phyloP scores from a whole-genome alignment of 2,329 filamentous ascomycete genomes.

The Lachnellula hyalina region DNA sequence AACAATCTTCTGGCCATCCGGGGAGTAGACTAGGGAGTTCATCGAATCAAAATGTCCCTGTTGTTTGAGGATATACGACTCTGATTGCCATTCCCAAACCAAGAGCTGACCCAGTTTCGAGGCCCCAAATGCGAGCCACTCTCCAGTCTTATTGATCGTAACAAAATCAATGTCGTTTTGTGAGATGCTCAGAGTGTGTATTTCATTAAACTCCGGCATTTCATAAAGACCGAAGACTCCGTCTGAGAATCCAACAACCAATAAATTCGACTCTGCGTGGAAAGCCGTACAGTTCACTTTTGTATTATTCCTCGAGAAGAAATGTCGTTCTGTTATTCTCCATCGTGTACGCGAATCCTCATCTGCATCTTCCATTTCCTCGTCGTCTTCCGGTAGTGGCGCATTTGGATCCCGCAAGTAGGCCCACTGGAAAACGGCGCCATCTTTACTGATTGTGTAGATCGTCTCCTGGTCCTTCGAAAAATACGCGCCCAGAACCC shows the following conservation, averaged over 20 bases:
- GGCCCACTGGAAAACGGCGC: constrained; percentile 92
- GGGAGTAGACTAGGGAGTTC: constrained; percentile 88
- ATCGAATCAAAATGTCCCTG: constrained; percentile 96
- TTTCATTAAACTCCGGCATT: constrained; percentile 90
- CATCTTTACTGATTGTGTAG: constrained; percentile 94
- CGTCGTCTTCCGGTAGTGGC: constrained; percentile 46
- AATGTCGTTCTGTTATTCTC: constrained; percentile 87
- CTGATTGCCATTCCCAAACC: constrained; percentile 99
- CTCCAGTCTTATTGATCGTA: constrained; percentile 86
- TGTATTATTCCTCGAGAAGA: constrained; percentile 87
- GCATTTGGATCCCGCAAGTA: constrained; percentile 61
- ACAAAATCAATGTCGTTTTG: constrained; percentile 96
- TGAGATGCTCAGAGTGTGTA: constrained; percentile 89
- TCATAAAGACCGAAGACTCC: constrained; percentile 93
- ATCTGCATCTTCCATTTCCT: constrained; percentile 55
- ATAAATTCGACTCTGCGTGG: constrained; percentile 77
- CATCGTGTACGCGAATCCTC: constrained; percentile 69
- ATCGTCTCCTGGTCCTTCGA: constrained; percentile 91
- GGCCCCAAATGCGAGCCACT: constrained; percentile 96
- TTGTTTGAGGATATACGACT: constrained; percentile 97
- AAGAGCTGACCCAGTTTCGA: constrained; percentile 93
- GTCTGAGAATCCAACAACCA: constrained; percentile 95
- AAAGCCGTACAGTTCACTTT: constrained; percentile 87
- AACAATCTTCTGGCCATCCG: constrained; percentile 87
- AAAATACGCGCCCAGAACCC: constrained; percentile 93